Base-by-base conservation (phyloP, 306 rosid genomes). In the Lithocarpus polystachyus region DNA sequence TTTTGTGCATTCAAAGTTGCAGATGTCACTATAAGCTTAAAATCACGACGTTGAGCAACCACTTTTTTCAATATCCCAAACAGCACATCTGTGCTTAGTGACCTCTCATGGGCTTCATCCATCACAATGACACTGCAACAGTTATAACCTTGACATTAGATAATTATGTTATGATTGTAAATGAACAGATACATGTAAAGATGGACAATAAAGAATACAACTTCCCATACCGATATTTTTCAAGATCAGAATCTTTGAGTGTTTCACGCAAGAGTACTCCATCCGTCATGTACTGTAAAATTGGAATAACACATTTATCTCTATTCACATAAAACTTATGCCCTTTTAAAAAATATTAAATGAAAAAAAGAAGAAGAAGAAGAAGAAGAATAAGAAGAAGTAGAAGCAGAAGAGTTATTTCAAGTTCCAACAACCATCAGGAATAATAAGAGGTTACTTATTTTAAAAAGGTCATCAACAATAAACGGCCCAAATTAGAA, bases 51-150 rank as follows among this genome's bases (percentile, higher is more conserved):
- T 61, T 84, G 94, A 51, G 96, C 98, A 81, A 95, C 99, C 79
- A 95, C 99, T 80, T 93, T 93, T 83, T 95, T 95, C 79, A 95
- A 83, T 81, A 95, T 95, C 78, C 98, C 98, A 77, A 93, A 95
- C 71, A 95, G 96, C 73, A 95, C 99, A 77, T 95, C 99, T 1
- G 99, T 95, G 87, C 70, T 95, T 20, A 95, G 88, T 55, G 99
- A 95, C 82, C 99, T 89, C 85, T 95, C 99, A 43, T 95, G 99
- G 80, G 99, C 99, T 88, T 95, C 99, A 45, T 95, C 99, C 99
- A 95, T 95, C 82, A 95, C 99, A 84, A 95, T 76, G 74, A 95
- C 92, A 84, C 99, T 95, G 90, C 68, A 87, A 87, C 35, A 82
- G 77, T 77, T 78, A 76, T 18, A 75, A 79, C 71, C 52, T 15